Conservation (phyloP, 225 moss, liverwort and hornwort genomes). For the Rhytidiadelphus loreus region DNA sequence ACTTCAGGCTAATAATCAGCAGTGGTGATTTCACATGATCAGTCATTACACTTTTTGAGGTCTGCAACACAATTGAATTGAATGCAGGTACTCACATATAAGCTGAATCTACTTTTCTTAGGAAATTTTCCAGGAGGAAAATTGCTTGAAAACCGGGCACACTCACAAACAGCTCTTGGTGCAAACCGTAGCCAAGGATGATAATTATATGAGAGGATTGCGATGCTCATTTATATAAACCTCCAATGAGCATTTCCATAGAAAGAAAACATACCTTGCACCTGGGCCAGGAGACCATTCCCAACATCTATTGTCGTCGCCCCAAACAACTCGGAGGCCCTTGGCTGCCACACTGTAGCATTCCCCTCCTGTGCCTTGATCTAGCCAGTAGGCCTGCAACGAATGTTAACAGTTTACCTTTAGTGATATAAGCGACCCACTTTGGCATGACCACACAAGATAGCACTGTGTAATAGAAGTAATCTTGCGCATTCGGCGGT, state of each 20-base stretch:
- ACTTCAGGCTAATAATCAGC: neutral
- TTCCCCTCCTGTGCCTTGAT: conserved; percentile 31
- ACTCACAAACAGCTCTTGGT: neutral
- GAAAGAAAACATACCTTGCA: conserved; percentile 21
- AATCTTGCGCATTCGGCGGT: neutral
- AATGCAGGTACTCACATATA: neutral
- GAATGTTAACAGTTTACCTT: neutral
- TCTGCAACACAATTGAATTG: neutral
- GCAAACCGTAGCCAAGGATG: neutral
- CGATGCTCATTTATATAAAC: neutral
- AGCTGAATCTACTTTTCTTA: neutral
- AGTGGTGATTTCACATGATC: neutral
- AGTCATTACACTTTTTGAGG: neutral
- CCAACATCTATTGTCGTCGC: conserved; percentile 11
- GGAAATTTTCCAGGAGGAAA: neutral
- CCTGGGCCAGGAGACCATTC: conserved; percentile 1
- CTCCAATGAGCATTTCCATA: neutral
- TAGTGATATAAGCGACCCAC: neutral
- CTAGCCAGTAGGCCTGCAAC: conserved; percentile 43
- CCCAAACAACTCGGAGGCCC: conserved; percentile 24
- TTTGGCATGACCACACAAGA: neutral
- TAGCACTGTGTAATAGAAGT: neutral
- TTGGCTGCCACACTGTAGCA: conserved; percentile 38
- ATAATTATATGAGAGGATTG: neutral
- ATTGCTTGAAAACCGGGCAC: neutral